phyloP scores from a whole-genome alignment of 2,329 filamentous ascomycete genomes.

The Nothopassalora personata region DNA sequence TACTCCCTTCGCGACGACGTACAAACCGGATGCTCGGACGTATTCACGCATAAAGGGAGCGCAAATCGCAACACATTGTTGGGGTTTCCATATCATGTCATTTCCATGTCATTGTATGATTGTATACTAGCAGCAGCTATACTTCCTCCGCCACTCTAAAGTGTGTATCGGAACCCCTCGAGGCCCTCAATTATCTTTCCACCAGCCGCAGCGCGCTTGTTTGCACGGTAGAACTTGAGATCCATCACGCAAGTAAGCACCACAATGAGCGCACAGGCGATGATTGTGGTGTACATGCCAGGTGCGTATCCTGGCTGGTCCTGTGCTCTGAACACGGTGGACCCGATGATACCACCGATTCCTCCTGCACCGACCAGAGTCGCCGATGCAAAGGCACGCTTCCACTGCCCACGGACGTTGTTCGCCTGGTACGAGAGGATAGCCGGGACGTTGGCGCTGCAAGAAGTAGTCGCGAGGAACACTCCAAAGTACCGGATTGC shows the following conservation, averaged over 20 bases:
- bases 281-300: constrained; percentile 30
- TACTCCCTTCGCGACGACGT: too few relatives aligned
- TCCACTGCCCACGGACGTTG: constrained; percentile 86
- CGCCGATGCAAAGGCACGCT: constrained; percentile 72
- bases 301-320: constrained; percentile 31
- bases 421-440: constrained; percentile 78
- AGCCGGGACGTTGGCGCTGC: constrained; percentile 58
- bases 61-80: too few relatives aligned
- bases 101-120: too few relatives aligned
- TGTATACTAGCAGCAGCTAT: too few relatives aligned
- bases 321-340: constrained; percentile 31
- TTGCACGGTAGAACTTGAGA: constrained; percentile 31
- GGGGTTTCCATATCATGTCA: too few relatives aligned
- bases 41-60: too few relatives aligned
- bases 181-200: constrained; percentile 34
- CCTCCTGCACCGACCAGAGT: constrained; percentile 71
- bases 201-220: constrained; percentile 33
- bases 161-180: constrained; percentile 33
- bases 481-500: constrained; percentile 33
- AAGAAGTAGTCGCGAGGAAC: constrained; percentile 32
- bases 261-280: constrained; percentile 27
- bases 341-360: constrained; percentile 62
- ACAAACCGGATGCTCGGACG: too few relatives aligned
- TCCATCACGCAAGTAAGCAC: constrained; percentile 28
- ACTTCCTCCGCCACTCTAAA: constrained; percentile 13